These are phyloP conservation scores for Nitzschia putrida DNA, from an alignment of 108 stramenopile genomes.

Conservation along the genomic window DNA sequence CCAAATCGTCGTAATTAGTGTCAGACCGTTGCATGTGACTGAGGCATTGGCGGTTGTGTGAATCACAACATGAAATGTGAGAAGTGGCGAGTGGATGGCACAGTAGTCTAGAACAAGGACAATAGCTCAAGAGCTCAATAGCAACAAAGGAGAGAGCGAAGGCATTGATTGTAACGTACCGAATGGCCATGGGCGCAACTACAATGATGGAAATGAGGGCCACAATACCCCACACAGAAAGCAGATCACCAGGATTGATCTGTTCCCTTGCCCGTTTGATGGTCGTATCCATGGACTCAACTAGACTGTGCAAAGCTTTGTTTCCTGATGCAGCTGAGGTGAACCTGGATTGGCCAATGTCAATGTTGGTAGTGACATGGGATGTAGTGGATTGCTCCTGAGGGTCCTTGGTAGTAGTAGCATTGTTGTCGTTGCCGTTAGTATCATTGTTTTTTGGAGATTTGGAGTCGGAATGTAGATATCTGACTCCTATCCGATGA, in stretches of 20 bases:
- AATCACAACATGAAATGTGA: background rate
- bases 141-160: too few relatives aligned
- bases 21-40: slow-evolving; percentile 41
- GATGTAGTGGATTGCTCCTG: too few relatives aligned
- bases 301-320: background rate
- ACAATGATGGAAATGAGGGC: slow-evolving; percentile 24
- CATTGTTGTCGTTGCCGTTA: background rate
- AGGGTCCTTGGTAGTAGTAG: too few relatives aligned
- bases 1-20: slow-evolving; percentile 23
- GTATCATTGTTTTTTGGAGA: background rate
- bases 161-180: slow-evolving; percentile 23
- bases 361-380: too few relatives aligned
- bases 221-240: slow-evolving; percentile 37
- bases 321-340: background rate
- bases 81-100: too few relatives aligned
- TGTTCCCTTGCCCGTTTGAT: slow-evolving; percentile 17
- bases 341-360: too few relatives aligned
- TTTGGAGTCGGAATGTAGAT: background rate
- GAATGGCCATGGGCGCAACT: slow-evolving; percentile 24
- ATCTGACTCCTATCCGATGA: slow-evolving; percentile 5
- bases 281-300: slow-evolving; percentile 25
- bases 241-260: slow-evolving; percentile 26
- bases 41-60: background rate
- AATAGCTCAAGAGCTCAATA: too few relatives aligned
- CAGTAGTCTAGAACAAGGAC: too few relatives aligned